phyloP scores from a whole-genome alignment of 2,329 filamentous ascomycete genomes.

The Xylaria sp. region DNA sequence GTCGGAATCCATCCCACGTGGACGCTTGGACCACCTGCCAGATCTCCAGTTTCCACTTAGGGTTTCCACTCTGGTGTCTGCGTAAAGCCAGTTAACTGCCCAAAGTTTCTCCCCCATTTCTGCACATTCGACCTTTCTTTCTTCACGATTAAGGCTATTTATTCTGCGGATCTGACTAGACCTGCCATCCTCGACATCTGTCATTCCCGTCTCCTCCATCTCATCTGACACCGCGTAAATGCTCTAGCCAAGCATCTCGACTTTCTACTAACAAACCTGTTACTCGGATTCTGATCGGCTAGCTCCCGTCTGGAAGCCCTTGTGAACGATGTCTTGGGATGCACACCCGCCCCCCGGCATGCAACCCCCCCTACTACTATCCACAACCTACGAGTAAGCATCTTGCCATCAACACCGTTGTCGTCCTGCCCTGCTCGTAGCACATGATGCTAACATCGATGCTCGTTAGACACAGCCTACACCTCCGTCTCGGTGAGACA shows the following conservation, averaged over 20 bases:
- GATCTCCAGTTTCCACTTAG: not conserved
- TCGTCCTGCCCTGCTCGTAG: not conserved
- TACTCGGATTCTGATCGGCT: not conserved
- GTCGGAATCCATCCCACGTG: not conserved
- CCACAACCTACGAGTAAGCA: conserved; percentile 24
- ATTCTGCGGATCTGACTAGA: not conserved
- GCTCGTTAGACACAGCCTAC: conserved; percentile 36
- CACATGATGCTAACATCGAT: conserved; percentile 27
- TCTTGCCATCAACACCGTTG: not conserved
- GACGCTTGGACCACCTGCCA: conserved; percentile 12
- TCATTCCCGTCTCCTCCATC: not conserved
- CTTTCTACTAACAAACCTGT: conserved; percentile 20
- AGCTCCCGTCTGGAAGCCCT: not conserved
- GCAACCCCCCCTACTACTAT: conserved; percentile 28
- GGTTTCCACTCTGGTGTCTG: not conserved
- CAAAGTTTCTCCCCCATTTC: conserved; percentile 12
- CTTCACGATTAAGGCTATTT: not conserved
- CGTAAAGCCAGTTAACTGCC: conserved; percentile 2
- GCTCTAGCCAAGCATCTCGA: conserved; percentile 1
- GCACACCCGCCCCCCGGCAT: conserved; percentile 26
- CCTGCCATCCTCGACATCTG: conserved; percentile 7
- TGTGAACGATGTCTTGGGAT: conserved; percentile 29
- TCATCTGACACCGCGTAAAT: not conserved
- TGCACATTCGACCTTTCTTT: conserved; percentile 4
- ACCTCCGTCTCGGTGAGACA: conserved; percentile 41